These are phyloP conservation scores for Rhinocladiella similis DNA, from an alignment of 2,329 filamentous ascomycete species.

Conservation along the genomic window DNA sequence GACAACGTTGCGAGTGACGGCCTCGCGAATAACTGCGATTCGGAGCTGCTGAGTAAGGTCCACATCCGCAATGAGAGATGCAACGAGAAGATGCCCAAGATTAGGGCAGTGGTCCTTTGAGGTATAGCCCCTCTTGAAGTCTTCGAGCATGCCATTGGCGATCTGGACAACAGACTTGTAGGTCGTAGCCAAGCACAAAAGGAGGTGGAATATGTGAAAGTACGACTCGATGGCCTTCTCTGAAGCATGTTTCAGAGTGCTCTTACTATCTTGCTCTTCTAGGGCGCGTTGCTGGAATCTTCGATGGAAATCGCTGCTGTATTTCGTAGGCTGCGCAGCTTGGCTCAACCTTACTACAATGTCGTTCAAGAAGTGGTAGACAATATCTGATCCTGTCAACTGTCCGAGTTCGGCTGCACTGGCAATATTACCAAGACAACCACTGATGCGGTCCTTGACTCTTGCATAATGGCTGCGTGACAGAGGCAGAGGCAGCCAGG, in stretches of 20 bases:
- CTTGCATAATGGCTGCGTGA: slow-evolving; percentile 47
- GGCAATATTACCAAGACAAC: slow-evolving; percentile 33
- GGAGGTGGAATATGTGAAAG: slow-evolving; percentile 54
- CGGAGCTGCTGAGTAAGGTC: slow-evolving; percentile 42
- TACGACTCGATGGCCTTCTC: slow-evolving; percentile 57
- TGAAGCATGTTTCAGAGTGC: slow-evolving; percentile 49
- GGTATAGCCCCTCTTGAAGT: slow-evolving; percentile 42
- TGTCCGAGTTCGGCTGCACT: slow-evolving; percentile 25
- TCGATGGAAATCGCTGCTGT: too few relatives aligned
- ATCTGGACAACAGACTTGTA: slow-evolving; percentile 36
- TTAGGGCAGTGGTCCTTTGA: slow-evolving; percentile 48
- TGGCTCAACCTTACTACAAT: slow-evolving; percentile 52
- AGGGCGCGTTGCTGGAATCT: too few relatives aligned
- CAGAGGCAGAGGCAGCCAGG: slow-evolving; percentile 52
- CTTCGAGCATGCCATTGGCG: slow-evolving; percentile 43
- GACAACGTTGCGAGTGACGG: slow-evolving; percentile 53
- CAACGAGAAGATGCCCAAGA: slow-evolving; percentile 51
- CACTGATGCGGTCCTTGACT: slow-evolving; percentile 34
- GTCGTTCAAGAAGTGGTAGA: slow-evolving; percentile 54
- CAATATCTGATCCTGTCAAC: slow-evolving; percentile 35
- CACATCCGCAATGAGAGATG: slow-evolving; percentile 48
- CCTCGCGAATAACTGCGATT: slow-evolving; percentile 49
- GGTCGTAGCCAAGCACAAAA: slow-evolving; percentile 49
- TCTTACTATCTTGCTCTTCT: slow-evolving; percentile 29
- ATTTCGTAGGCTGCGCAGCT: slow-evolving; percentile 1